These are phyloP conservation scores for Priceomyces castillae DNA, from an alignment of 805 yeast genomes.

Conservation along the genomic window DNA sequence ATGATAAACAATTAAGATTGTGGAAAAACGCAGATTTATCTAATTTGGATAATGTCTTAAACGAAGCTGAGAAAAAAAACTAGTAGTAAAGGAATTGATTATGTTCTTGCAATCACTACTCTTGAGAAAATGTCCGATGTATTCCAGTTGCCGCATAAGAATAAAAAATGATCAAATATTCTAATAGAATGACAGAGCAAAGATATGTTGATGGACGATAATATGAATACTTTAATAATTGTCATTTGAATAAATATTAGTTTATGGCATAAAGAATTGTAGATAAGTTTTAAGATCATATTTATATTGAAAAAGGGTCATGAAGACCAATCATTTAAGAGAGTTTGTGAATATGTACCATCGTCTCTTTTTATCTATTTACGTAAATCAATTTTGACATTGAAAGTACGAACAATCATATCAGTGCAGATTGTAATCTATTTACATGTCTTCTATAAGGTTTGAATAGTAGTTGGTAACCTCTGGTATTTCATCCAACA, in stretches of 20 bases:
- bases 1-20: conserved; percentile 45
- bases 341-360: too few species aligned
- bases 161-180: background rate
- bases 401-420: too few species aligned
- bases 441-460: conserved; percentile 33
- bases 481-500: conserved; percentile 78
- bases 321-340: too few species aligned
- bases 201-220: background rate
- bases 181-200: conserved; percentile 1
- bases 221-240: background rate
- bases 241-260: background rate
- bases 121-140: too few species aligned
- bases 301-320: too few species aligned
- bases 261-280: background rate
- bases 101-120: background rate
- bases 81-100: conserved; percentile 2
- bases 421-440: background rate
- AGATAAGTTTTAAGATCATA: too few species aligned
- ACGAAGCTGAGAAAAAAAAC: conserved; percentile 31
- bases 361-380: too few species aligned
- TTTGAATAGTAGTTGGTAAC: conserved; percentile 79
- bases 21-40: conserved; percentile 47
- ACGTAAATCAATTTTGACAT: too few species aligned
- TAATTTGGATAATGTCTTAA: conserved; percentile 40
- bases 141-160: background rate